A percentile compares a stretch with the other conserved stretches of the same genome.
Evolutionary conservation across 306 rosid genomes (phyloP).

Genomic region (Fagus sylvatica): DNA sequence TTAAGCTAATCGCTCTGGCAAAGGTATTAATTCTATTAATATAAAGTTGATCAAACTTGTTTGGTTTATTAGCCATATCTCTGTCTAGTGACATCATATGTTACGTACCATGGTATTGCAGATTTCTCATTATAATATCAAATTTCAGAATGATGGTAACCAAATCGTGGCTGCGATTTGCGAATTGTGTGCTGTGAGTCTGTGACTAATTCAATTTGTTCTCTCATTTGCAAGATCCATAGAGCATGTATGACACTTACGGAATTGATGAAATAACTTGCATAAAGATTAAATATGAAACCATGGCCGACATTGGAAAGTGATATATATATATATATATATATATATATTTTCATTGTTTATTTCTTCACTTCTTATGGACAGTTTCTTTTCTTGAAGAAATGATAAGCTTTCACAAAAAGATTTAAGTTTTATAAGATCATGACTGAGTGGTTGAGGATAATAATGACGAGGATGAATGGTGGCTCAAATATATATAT

Average conservation of each 20-base stretch:
- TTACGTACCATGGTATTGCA: neutral
- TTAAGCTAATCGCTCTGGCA: too few species aligned
- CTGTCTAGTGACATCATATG: too few species aligned
- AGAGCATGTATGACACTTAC: neutral
- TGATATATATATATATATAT: neutral
- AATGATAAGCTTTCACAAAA: too few species aligned
- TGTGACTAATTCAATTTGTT: neutral
- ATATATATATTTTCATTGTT: neutral
- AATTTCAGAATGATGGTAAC: neutral
- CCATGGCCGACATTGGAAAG: neutral
- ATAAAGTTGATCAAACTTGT: too few species aligned
- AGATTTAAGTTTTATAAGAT: too few species aligned
- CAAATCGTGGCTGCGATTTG: neutral
- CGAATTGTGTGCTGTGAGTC: neutral
- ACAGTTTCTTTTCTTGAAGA: neutral
- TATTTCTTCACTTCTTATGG: neutral
- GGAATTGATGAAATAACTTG: too few species aligned
- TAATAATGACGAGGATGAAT: neutral
- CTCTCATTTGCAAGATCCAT: neutral
- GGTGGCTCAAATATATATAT: too few species aligned
- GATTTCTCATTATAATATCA: neutral
- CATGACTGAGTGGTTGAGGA: neutral
- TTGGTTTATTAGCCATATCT: too few species aligned
- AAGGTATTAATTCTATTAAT: too few species aligned
- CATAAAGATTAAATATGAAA: neutral